Evolutionary conservation across 805 yeast genomes (phyloP).

Genomic region (Saccharomycopsis sp.): DNA sequence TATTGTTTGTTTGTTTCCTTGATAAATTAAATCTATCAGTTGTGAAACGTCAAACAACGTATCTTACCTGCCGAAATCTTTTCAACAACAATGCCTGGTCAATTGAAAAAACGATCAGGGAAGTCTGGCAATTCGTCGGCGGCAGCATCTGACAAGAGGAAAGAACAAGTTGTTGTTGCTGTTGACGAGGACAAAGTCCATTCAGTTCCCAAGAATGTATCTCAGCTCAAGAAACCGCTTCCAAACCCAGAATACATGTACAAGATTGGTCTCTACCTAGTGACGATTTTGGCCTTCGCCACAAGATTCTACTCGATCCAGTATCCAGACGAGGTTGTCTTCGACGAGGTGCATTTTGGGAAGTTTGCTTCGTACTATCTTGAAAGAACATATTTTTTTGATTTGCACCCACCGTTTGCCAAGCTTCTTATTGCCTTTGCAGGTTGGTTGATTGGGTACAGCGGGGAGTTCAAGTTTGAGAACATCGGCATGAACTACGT

Average conservation of each 20-base stretch:
- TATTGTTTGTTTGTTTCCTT: too few species aligned
- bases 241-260: conserved; percentile 30
- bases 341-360: conserved; percentile 85
- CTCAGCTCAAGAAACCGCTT: too few species aligned
- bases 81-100: too few species aligned
- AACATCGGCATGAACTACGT: conserved; percentile 78
- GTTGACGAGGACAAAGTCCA: too few species aligned
- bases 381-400: conserved; percentile 66
- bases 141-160: too few species aligned
- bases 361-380: conserved; percentile 21
- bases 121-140: too few species aligned
- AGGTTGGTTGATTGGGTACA: conserved; percentile 83
- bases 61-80: too few species aligned
- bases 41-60: too few species aligned
- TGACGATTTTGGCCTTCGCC: conserved; percentile 60
- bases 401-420: conserved; percentile 97
- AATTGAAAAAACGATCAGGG: too few species aligned
- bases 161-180: neutral
- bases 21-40: too few species aligned
- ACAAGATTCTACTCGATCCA: conserved; percentile 56
- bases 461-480: conserved; percentile 88
- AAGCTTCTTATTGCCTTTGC: conserved; percentile 83
- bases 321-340: conserved; percentile 67
- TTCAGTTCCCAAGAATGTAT: too few species aligned
- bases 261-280: conserved; percentile 41